Evolutionary conservation across 495 filamentous ascomycete genomes (phyloP).

Genomic region (Pyrenula massariospora): DNA sequence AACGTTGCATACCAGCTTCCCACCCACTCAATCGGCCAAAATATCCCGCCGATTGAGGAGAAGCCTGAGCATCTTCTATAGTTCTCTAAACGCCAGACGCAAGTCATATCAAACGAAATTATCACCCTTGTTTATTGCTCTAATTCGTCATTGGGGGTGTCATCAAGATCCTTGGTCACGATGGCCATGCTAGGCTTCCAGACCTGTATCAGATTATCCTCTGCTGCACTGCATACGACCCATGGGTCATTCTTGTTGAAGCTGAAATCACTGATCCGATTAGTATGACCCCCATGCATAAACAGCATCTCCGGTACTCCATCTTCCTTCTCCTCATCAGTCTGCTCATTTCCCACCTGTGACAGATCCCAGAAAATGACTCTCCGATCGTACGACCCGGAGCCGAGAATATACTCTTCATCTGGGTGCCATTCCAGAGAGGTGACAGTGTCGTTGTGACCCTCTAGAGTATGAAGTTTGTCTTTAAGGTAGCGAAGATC

Average conservation of each 20-base stretch:
- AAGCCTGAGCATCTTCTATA: no score
- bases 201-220: constrained; percentile 93
- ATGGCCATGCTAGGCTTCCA: constrained; percentile 92
- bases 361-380: constrained; percentile 96
- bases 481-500: constrained; percentile 80
- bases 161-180: constrained; percentile 60
- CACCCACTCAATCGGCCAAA: no score
- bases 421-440: constrained; percentile 89
- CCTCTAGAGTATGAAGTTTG: constrained; percentile 75
- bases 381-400: constrained; percentile 80
- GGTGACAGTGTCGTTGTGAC: constrained; percentile 78
- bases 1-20: no score
- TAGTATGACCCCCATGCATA: constrained; percentile 98
- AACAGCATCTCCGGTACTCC: constrained; percentile 95
- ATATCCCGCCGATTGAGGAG: no score
- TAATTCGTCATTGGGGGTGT: constrained; percentile 68
- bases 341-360: constrained; percentile 84
- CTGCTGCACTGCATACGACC: constrained; percentile 86
- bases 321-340: constrained; percentile 90
- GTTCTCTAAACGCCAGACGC: no score
- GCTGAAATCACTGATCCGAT: constrained; percentile 88
- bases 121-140: no score
- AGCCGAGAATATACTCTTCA: constrained; percentile 77
- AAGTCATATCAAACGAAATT: no score
- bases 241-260: constrained; percentile 96